phyloP scores from a whole-genome alignment of 176 grass and related monocot species.

The Oryza officinalis region DNA sequence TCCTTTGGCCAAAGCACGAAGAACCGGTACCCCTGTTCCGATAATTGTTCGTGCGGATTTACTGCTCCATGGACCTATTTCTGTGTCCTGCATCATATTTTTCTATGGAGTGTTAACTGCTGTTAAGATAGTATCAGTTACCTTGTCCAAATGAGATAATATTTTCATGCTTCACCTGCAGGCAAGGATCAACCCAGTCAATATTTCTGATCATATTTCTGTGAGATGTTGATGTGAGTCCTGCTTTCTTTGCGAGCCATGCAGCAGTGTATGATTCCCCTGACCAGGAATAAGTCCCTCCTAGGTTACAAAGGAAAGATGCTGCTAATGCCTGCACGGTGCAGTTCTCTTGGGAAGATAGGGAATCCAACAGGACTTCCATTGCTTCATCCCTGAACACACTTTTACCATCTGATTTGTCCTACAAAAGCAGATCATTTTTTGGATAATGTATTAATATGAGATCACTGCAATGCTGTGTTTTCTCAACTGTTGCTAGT shows the following conservation, averaged over 20 bases:
- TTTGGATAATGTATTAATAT: conserved; percentile 3
- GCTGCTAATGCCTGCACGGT: conserved; percentile 74
- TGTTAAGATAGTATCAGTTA: background rate
- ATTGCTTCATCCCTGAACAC: conserved; percentile 83
- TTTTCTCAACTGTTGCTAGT: background rate
- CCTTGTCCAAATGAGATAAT: conserved; percentile 30
- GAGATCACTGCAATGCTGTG: background rate
- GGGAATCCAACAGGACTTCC: conserved; percentile 66
- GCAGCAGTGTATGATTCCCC: conserved; percentile 84
- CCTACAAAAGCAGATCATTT: conserved; percentile 46
- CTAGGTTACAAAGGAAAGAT: conserved; percentile 76
- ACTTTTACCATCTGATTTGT: conserved; percentile 54
- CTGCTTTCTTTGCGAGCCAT: conserved; percentile 79
- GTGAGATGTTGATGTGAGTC: conserved; percentile 64
- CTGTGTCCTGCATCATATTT: conserved; percentile 65
- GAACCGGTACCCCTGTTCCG: conserved; percentile 53
- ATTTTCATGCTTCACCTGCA: conserved; percentile 66
- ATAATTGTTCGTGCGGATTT: conserved; percentile 55
- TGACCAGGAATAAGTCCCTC: conserved; percentile 92
- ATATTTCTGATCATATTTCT: conserved; percentile 88
- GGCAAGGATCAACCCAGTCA: conserved; percentile 83
- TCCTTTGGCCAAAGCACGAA: conserved; percentile 71
- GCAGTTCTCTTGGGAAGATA: conserved; percentile 58
- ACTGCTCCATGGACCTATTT: conserved; percentile 78
- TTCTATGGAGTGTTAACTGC: conserved; percentile 25